Conservation (phyloP, 257 asterid species). For the Thymus mandschuricus region DNA sequence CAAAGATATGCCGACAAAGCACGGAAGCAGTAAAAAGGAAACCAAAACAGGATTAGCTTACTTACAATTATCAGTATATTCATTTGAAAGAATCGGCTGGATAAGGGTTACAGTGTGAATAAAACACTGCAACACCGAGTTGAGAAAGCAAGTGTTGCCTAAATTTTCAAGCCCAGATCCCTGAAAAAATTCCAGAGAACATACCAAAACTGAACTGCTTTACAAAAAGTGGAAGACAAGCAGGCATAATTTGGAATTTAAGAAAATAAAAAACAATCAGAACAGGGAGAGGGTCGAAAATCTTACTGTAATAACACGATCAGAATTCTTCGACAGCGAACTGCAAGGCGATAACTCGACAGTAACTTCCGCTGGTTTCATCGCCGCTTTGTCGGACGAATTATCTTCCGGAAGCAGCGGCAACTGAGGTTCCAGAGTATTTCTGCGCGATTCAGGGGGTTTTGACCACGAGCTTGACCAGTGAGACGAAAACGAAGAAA, state of each 20-base stretch:
- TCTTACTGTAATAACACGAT: conserved; percentile 33
- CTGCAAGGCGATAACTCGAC: conserved; percentile 7
- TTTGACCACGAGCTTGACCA: conserved; percentile 41
- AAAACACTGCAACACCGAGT: conserved; percentile 85
- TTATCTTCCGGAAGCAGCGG: conserved; percentile 15
- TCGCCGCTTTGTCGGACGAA: conserved; percentile 25
- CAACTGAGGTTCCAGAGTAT: conserved; percentile 8
- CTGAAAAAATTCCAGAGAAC: conserved; percentile 37
- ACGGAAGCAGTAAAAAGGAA: not conserved
- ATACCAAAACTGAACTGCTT: not conserved
- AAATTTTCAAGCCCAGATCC: conserved; percentile 87
- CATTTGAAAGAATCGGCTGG: conserved; percentile 46
- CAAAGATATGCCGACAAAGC: not conserved
- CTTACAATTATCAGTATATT: conserved; percentile 49
- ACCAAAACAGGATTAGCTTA: not conserved
- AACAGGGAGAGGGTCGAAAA: not conserved
- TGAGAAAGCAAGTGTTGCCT: conserved; percentile 92
- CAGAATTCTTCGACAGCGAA: conserved; percentile 3
- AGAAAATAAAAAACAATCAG: not conserved
- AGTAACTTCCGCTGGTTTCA: conserved; percentile 13
- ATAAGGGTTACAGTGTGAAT: conserved; percentile 81
- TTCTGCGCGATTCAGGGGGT: not conserved
- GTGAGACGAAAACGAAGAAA: conserved; percentile 25
- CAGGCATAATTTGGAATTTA: not conserved
- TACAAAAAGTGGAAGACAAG: not conserved